Conservation (phyloP, 2,329 filamentous ascomycete genomes). For the Sclerotinia spermophila region DNA sequence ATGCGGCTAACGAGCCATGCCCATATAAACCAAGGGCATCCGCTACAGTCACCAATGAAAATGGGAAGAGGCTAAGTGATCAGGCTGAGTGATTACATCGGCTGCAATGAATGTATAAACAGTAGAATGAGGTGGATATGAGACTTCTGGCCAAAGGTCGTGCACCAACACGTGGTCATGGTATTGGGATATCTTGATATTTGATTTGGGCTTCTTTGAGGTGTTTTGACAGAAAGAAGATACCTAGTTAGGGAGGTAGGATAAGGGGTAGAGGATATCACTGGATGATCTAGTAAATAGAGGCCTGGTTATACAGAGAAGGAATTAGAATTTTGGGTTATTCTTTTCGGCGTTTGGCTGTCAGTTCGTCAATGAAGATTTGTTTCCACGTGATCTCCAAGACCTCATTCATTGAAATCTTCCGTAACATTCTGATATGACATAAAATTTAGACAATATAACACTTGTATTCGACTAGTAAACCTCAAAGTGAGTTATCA, state of each 20-base stretch:
- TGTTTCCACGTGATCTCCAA: neutral
- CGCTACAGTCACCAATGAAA: neutral
- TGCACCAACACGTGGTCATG: rapidly evolving
- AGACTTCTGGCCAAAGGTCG: too few species aligned
- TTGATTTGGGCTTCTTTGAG: rapidly evolving
- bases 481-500: neutral
- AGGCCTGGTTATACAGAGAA: too few species aligned
- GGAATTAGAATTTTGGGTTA: neutral
- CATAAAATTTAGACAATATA: neutral
- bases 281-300: too few species aligned
- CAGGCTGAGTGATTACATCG: neutral
- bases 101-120: too few species aligned
- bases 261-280: too few species aligned
- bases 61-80: neutral
- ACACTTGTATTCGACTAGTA: neutral
- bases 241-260: rapidly evolving
- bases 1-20: neutral
- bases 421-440: neutral
- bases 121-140: too few species aligned
- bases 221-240: too few species aligned
- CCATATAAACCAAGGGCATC: neutral
- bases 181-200: neutral
- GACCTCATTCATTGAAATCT: neutral
- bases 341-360: neutral
- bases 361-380: neutral